Conservation (phyloP, 306 rosid species). For the Fragaria iinumae region DNA sequence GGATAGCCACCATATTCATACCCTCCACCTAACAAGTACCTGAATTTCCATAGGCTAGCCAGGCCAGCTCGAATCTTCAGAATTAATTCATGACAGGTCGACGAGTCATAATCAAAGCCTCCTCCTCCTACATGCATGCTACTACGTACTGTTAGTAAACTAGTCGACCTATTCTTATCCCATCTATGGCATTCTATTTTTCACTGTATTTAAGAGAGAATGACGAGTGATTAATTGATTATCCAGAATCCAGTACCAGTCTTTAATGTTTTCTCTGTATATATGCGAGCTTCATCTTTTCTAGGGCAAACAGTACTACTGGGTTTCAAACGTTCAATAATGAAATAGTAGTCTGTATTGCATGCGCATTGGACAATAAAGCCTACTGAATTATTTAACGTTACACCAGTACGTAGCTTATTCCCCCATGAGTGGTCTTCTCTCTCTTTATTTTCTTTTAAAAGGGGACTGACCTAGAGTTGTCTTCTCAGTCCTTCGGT, state of each 20-base stretch:
- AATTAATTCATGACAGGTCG: not conserved
- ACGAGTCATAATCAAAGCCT: conserved; percentile 3
- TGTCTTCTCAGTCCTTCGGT: not conserved
- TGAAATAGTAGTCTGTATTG: too few species aligned
- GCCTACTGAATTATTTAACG: not conserved
- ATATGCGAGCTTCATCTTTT: not conserved
- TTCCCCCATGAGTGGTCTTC: not conserved
- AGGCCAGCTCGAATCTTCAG: not conserved
- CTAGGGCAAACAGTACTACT: not conserved
- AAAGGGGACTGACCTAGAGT: not conserved
- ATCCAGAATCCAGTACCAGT: not conserved
- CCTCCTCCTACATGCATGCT: not conserved
- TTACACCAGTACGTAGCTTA: not conserved
- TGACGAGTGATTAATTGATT: not conserved
- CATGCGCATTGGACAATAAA: not conserved
- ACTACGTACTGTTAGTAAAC: not conserved
- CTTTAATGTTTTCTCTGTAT: conserved; percentile 1
- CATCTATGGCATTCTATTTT: not conserved
- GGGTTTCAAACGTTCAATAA: not conserved
- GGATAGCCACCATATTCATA: not conserved
- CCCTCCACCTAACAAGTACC: not conserved
- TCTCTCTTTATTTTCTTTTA: not conserved
- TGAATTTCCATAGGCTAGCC: not conserved
- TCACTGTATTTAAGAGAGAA: not conserved
- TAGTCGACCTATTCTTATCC: not conserved